Evolutionary conservation across 257 asterid species (phyloP), one percentile per base, ranked within the genome.

Genomic region (Solanum raphanifolium): DNA sequence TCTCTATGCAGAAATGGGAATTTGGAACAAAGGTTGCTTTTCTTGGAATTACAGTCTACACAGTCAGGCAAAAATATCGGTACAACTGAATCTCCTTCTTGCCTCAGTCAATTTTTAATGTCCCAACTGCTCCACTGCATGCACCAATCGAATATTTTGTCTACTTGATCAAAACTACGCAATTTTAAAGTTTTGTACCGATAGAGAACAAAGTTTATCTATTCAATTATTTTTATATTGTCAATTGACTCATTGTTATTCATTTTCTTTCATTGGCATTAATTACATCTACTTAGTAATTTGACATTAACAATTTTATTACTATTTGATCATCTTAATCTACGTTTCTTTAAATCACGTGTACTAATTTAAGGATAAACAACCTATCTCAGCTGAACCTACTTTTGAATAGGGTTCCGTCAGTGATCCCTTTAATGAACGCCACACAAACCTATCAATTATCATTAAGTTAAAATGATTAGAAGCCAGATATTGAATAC

Each of bases 1-100:
- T 95, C 98, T 73, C 93, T 83, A 38, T 90, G 98, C 94, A 94
- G 89, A 88, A 97, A 93, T 60, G 96, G 98, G 86, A 89, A 95
- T 79, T 89, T 92, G 1, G 98, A 89, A 72, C 99, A 97, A 7
- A 93, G 69, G 87, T 97, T 97, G 94, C 98, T 97, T 90, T 93
- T 97, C 90, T 91, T 89, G 88, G 98, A 97, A 31, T 46, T 91
- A 91, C 99, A 97, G 90, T 95, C 98, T 7, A 15, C 82, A 85
- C 99, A 97, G 34, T 95, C 99, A 0, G 98, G 55, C 86, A 95
- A 25, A 87, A 97, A 94, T 84, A 92, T 75, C 2, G 99, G 99
- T 84, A 97, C 83, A n/a, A 95, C 98, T 39, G 66, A 91, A 85
- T 95, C 98, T 6, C 99, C 98, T 52, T 89, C 92, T n/a, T n/a